Conservation (phyloP, 495 filamentous ascomycete species). For the Tuber aestivum region DNA sequence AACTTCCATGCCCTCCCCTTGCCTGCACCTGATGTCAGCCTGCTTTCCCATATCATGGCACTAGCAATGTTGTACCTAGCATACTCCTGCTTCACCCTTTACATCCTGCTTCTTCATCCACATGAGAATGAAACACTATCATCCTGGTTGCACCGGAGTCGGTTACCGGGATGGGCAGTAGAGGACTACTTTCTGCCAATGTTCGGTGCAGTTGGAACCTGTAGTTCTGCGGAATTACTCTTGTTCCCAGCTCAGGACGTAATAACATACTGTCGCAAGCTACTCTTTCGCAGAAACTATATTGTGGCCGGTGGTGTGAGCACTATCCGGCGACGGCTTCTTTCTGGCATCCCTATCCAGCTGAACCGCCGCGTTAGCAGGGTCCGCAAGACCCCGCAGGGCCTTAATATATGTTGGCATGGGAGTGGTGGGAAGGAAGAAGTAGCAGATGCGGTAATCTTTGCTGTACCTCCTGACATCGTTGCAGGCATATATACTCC, state of each 20-base stretch:
- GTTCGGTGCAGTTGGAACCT: slow-evolving; percentile 52
- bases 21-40: slow-evolving; percentile 24
- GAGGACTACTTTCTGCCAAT: slow-evolving; percentile 51
- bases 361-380: slow-evolving; percentile 21
- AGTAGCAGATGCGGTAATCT: slow-evolving; percentile 47
- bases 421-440: slow-evolving; percentile 11
- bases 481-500: slow-evolving; percentile 47
- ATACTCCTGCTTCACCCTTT: slow-evolving; percentile 50
- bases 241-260: slow-evolving; percentile 50
- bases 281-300: slow-evolving; percentile 50
- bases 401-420: slow-evolving; percentile 9
- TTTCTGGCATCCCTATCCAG: slow-evolving; percentile 39
- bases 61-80: slow-evolving; percentile 12
- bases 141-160: slow-evolving; percentile 48
- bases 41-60: slow-evolving; percentile 13
- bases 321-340: slow-evolving; percentile 47
- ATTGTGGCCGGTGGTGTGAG: slow-evolving; percentile 49
- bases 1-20: slow-evolving; percentile 50
- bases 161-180: slow-evolving; percentile 47
- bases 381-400: neutral
- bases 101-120: slow-evolving; percentile 48
- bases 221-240: slow-evolving; percentile 50
- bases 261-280: slow-evolving; percentile 47
- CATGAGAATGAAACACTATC: slow-evolving; percentile 45
- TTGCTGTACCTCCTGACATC: slow-evolving; percentile 49